A percentile compares a stretch with the other conserved stretches of the same genome.
phyloP scores from a whole-genome alignment of 805 yeast genomes.

The Metschnikowia henanensis region DNA sequence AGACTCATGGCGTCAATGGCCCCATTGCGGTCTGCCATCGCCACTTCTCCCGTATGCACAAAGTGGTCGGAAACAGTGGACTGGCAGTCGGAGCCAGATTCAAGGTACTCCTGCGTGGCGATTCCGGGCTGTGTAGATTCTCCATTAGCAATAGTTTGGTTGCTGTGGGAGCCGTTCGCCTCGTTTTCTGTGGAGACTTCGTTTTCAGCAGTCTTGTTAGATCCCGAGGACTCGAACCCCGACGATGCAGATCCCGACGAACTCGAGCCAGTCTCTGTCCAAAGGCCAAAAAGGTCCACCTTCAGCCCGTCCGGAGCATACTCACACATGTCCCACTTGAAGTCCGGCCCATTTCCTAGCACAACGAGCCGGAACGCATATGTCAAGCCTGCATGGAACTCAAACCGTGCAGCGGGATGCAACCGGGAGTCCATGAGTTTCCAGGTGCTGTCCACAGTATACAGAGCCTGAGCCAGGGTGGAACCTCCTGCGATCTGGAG shows the following conservation, averaged over 20 bases:
- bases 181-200: no score
- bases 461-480: not conserved
- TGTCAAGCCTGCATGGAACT: not conserved
- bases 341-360: not conserved
- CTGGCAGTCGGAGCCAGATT: no score
- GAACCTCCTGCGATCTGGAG: constrained; percentile 2
- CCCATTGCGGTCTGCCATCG: not conserved
- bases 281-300: constrained; percentile 3
- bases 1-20: not conserved
- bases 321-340: not conserved
- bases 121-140: no score
- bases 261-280: not conserved
- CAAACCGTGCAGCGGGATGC: not conserved
- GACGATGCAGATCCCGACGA: no score
- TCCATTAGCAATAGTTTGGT: no score
- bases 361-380: constrained; percentile 7
- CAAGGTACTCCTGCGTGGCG: no score
- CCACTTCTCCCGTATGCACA: constrained; percentile 1
- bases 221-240: no score
- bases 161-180: no score
- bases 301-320: not conserved
- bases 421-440: constrained; percentile 2
- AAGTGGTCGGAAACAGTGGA: constrained; percentile 1
- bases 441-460: not conserved
- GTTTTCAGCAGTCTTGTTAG: no score